These are phyloP conservation scores for Scheffersomyces amazonensis DNA, from an alignment of 805 yeast species.

Conservation along the genomic window DNA sequence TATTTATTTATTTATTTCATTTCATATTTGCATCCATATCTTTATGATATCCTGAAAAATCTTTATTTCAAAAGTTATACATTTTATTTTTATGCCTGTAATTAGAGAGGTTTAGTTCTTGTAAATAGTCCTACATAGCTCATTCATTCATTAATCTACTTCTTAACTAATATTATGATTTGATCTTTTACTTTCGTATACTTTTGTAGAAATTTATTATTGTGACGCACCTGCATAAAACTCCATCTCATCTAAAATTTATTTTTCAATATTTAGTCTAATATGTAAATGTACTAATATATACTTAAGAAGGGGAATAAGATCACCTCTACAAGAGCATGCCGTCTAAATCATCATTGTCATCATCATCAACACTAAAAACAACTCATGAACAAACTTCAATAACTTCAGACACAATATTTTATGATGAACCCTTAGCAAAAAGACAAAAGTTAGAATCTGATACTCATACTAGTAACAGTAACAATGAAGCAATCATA, in stretches of 20 bases:
- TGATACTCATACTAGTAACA: neutral
- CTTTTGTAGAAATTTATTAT: no score
- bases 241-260: neutral
- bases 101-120: neutral
- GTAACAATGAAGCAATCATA: neutral
- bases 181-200: no score
- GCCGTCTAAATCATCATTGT: no score
- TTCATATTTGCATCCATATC: neutral
- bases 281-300: no score
- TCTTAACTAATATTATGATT: no score
- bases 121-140: neutral
- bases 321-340: no score
- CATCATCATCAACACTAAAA: neutral
- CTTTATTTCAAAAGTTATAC: no score
- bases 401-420: neutral
- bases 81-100: neutral
- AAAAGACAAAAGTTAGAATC: neutral
- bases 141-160: no score
- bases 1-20: constrained; percentile 3
- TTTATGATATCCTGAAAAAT: neutral
- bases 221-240: neutral
- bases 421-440: neutral
- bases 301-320: no score
- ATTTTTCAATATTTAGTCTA: neutral
- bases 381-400: neutral